A percentile compares a stretch with the other conserved stretches of the same genome.
phyloP scores from a whole-genome alignment of 805 yeast genomes.

The Schwanniomyces polymorphus region DNA sequence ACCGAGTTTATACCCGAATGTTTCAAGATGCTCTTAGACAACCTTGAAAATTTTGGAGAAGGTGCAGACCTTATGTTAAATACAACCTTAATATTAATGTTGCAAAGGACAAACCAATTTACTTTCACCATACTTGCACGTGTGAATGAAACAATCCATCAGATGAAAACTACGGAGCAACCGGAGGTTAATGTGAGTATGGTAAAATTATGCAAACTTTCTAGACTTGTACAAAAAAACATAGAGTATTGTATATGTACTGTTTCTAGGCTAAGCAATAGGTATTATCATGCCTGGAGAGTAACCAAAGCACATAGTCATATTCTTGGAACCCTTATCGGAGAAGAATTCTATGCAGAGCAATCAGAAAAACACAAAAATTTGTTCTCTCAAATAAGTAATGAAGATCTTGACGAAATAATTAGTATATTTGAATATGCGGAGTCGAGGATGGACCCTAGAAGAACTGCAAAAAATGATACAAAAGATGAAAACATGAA shows the following conservation, averaged over 20 bases:
- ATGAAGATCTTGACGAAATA: conserved; percentile 1
- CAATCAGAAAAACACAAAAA: neutral
- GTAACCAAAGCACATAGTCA: conserved; percentile 56
- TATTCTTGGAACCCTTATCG: conserved; percentile 34
- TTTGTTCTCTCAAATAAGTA: neutral
- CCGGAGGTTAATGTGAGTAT: conserved; percentile 26
- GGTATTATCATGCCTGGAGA: conserved; percentile 70
- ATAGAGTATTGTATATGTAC: conserved; percentile 18
- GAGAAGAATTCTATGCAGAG: conserved; percentile 22
- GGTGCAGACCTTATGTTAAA: conserved; percentile 43
- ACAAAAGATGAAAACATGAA: neutral
- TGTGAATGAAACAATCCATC: conserved; percentile 20
- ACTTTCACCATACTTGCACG: conserved; percentile 22
- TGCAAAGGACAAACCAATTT: conserved; percentile 30
- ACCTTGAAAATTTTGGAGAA: conserved; percentile 37
- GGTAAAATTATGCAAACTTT: conserved; percentile 21
- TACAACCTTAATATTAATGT: conserved; percentile 29
- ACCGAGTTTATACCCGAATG: conserved; percentile 32
- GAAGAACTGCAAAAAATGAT: neutral
- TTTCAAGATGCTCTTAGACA: conserved; percentile 28
- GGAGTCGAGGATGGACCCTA: no score
- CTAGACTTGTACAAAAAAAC: conserved; percentile 21
- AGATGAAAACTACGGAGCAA: conserved; percentile 14
- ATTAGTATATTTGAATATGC: neutral
- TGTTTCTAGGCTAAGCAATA: conserved; percentile 46